phyloP scores from a whole-genome alignment of 257 asterid species.

The Solanum ossicruentum region DNA sequence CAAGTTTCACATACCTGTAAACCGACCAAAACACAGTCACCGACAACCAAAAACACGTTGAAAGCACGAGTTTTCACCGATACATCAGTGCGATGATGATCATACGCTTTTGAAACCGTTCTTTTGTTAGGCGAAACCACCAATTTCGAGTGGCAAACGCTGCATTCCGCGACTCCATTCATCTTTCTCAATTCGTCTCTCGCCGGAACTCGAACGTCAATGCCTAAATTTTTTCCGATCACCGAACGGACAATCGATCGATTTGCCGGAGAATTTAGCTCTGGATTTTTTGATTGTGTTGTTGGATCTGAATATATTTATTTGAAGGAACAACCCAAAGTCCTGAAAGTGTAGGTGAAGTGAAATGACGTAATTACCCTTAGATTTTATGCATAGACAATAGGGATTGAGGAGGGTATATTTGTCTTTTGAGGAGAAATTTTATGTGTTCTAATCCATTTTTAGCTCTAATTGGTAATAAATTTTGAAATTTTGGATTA shows the following conservation, averaged over 20 bases:
- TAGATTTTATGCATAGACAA: neutral
- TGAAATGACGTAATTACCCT: neutral
- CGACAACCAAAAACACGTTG: constrained; percentile 20
- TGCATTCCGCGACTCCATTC: constrained; percentile 34
- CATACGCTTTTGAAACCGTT: constrained; percentile 24
- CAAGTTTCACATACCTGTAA: constrained; percentile 15
- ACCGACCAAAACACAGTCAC: constrained; percentile 33
- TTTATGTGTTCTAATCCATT: neutral
- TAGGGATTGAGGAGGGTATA: neutral
- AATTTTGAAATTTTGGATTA: neutral
- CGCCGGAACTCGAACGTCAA: neutral
- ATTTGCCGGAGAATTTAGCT: neutral
- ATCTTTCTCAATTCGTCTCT: neutral
- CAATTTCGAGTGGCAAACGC: constrained; percentile 35
- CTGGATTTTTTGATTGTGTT: neutral
- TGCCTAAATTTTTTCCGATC: neutral
- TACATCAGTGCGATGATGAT: constrained; percentile 23
- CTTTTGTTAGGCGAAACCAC: constrained; percentile 10
- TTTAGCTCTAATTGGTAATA: neutral
- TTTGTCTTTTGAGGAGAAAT: neutral
- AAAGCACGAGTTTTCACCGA: constrained; percentile 29
- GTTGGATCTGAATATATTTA: neutral
- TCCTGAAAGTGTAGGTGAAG: neutral
- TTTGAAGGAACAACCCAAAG: neutral
- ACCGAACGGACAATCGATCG: neutral